Evolutionary conservation across 352 stramenopile species (phyloP).

Genomic region (Achlya hypogyna): DNA sequence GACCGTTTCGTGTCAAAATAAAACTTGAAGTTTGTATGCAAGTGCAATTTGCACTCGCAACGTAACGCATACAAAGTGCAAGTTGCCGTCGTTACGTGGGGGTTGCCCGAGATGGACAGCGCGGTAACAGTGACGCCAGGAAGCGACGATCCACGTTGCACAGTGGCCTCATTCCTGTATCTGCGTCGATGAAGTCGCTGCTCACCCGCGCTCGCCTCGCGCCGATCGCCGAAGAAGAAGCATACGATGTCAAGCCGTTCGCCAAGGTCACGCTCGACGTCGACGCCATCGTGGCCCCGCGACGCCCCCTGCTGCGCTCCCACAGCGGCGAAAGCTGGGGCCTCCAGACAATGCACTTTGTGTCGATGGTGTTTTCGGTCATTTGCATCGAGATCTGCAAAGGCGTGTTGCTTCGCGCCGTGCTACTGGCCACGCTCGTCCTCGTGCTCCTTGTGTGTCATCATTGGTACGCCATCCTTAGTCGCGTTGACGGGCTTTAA

Average conservation of each 20-base stretch:
- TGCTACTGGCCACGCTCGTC: background rate
- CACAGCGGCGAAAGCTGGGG: background rate
- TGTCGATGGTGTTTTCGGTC: conserved; percentile 11
- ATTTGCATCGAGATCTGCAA: conserved; percentile 12
- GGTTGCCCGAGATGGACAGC: too few relatives aligned
- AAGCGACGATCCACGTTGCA: too few relatives aligned
- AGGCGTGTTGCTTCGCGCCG: background rate
- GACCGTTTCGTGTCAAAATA: too few relatives aligned
- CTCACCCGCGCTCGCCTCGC: background rate
- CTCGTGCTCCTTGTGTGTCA: conserved; percentile 1
- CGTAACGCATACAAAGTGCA: too few relatives aligned
- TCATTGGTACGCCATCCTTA: background rate
- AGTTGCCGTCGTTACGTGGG: too few relatives aligned
- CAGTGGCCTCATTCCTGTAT: background rate
- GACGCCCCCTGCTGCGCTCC: background rate
- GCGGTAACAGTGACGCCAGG: too few relatives aligned
- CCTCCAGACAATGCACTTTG: background rate
- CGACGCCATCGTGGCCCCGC: background rate
- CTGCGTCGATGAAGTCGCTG: background rate
- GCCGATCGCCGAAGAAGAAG: background rate
- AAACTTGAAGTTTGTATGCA: background rate
- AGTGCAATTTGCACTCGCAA: background rate
- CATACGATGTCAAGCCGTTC: background rate
- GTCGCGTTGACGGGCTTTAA: too few relatives aligned
- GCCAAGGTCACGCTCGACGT: background rate